Base-by-base conservation (phyloP, 1,284 basidiomycete genomes). In the Abortiporus biennis region DNA sequence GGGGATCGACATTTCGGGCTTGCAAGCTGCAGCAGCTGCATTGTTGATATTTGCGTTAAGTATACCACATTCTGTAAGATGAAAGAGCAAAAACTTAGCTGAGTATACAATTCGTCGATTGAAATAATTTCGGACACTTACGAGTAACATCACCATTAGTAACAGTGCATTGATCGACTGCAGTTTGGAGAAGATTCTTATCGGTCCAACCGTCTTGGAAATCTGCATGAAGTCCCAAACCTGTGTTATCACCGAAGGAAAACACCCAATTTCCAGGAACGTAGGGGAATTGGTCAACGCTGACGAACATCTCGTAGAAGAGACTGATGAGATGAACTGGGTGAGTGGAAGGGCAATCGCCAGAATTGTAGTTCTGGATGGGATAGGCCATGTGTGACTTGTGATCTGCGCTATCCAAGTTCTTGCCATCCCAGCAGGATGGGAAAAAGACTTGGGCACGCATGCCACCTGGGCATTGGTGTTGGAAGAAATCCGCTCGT, bases 351-450 rank as follows among this genome's bases (percentile, higher is more conserved):
- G 44, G 47, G 33, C 47, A 48, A 31, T 46, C 36, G 13, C 44
- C 47, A 32, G 11, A 31, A 31, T 48, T 39, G 29, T 32, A 48
- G 22, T 38, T 21, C 24, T 48, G 23, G 17, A 48, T 30, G 16
- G 47, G 47, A 25, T 48, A 46, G 21, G 45, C 31, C 44, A 74
- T 69, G 48, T 74, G 72, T 9, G 67, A 69, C 54, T 69, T 68
- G 56, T 74, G 71, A 50, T 73, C 66, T 1, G 59, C 30, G 12
- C 65, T 69, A 50, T 72, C 69, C 33, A 55, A 34, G 49, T 70
- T 67, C 55, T 40, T 38, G 17, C 59, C 58, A 43, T 68, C 61
- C 66, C 66, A 68, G 50, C 66, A 68, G 31, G 52, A 52, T 12
- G 47, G 47, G 44, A 48, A 48, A 40, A 48, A 48, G 35, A 48